phyloP scores from a whole-genome alignment of 2,329 filamentous ascomycete species.

The Talaromyces sp. region DNA sequence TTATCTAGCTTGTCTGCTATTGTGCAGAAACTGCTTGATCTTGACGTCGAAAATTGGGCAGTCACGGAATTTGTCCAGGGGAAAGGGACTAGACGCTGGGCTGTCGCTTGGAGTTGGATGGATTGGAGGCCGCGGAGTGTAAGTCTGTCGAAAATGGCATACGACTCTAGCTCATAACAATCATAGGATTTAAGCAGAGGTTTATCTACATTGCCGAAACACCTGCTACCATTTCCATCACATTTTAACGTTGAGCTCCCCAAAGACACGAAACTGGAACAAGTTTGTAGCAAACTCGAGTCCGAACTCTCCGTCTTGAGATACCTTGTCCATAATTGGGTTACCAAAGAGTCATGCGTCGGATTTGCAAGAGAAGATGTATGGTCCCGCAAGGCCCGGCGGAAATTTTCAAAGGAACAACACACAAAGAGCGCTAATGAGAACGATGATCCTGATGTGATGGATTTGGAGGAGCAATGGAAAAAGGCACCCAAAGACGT shows the following conservation, averaged over 20 bases:
- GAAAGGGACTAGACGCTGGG: conserved; percentile 77
- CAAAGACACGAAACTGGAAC: conserved; percentile 22
- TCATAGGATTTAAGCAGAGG: conserved; percentile 30
- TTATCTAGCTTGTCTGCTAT: conserved; percentile 64
- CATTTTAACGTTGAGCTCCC: conserved; percentile 41
- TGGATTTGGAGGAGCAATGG: conserved; percentile 19
- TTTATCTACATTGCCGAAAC: conserved; percentile 44
- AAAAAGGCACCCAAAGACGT: conserved; percentile 22
- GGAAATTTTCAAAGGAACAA: conserved; percentile 42
- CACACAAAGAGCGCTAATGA: conserved; percentile 13
- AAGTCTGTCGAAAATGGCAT: conserved; percentile 12
- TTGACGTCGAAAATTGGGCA: conserved; percentile 70
- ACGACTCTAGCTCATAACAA: not conserved
- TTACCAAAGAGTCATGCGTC: conserved; percentile 50
- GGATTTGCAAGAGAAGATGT: conserved; percentile 65
- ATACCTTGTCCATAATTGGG: conserved; percentile 64
- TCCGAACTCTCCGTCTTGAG: conserved; percentile 53
- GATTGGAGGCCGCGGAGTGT: conserved; percentile 59
- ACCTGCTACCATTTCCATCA: conserved; percentile 51
- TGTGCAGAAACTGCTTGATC: conserved; percentile 52
- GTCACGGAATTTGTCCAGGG: conserved; percentile 76
- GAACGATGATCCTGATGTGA: conserved; percentile 15
- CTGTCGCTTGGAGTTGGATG: conserved; percentile 79
- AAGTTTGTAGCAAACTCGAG: conserved; percentile 37
- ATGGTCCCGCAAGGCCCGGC: conserved; percentile 70